Percentiles rank a stretch among this genome's conserved stretches.
These are phyloP conservation scores for Fagus crenata DNA, from an alignment of 306 rosid species.

Conservation along the genomic window DNA sequence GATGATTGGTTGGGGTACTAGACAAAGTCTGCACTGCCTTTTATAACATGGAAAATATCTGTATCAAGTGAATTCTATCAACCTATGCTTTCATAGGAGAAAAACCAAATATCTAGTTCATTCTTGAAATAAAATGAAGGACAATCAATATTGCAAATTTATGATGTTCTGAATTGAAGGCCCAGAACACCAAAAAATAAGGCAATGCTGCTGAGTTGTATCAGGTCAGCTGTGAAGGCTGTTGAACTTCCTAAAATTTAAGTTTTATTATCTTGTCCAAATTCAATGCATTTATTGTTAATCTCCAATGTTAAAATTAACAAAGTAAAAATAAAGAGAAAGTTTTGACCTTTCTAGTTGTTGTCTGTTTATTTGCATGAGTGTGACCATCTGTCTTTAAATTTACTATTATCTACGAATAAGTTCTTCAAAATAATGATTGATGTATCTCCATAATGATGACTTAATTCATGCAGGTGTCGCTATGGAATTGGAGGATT, in stretches of 20 bases:
- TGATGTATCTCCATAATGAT: constrained; percentile 18
- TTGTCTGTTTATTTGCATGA: background rate
- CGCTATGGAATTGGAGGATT: constrained; percentile 99
- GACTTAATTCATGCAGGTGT: constrained; percentile 58
- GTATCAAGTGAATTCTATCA: background rate
- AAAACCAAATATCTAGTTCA: background rate
- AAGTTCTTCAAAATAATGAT: background rate
- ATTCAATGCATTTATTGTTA: background rate
- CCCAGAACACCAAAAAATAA: too few relatives aligned
- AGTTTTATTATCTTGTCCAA: background rate
- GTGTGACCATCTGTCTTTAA: background rate
- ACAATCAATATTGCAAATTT: background rate
- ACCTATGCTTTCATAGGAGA: background rate
- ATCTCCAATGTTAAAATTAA: background rate
- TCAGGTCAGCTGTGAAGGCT: too few relatives aligned
- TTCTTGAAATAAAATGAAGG: background rate
- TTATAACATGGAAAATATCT: background rate
- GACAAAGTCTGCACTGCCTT: background rate
- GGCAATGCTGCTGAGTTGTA: too few relatives aligned
- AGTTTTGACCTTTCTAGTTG: background rate
- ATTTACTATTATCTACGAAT: background rate
- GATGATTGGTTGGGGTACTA: too few relatives aligned
- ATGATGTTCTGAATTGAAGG: too few relatives aligned
- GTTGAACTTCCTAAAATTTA: background rate
- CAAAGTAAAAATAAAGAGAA: background rate